Conservation (phyloP, 129 eudicot genomes). For the Arctium minus region DNA sequence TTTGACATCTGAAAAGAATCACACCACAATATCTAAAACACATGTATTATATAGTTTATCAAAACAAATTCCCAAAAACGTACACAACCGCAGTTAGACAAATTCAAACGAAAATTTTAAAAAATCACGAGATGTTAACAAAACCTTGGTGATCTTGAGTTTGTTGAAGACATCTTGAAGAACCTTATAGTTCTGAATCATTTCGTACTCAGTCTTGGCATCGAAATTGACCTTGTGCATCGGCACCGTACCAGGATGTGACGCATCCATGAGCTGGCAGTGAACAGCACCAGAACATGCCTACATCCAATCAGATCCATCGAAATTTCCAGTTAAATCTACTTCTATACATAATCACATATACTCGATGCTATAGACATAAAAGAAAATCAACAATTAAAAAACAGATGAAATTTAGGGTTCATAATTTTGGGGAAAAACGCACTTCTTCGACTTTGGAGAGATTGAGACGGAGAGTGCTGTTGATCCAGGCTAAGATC, state of each 20-base stretch:
- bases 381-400: neutral
- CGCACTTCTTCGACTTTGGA: slow-evolving; percentile 70
- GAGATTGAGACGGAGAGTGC: slow-evolving; percentile 65
- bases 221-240: slow-evolving; percentile 86
- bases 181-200: slow-evolving; percentile 77
- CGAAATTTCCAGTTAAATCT: neutral
- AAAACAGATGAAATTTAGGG: neutral
- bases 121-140: slow-evolving; percentile 28
- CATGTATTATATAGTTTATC: neutral
- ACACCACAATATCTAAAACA: neutral
- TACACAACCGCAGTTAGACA: neutral
- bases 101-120: neutral
- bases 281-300: slow-evolving; percentile 75
- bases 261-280: slow-evolving; percentile 74
- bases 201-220: slow-evolving; percentile 70
- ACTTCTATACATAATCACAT: neutral
- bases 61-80: neutral
- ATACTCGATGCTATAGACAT: neutral
- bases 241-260: slow-evolving; percentile 71
- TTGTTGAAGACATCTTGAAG: neutral
- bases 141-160: slow-evolving; percentile 48
- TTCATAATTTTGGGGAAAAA: neutral
- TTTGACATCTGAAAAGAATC: neutral
- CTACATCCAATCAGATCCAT: slow-evolving; percentile 32
- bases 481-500: slow-evolving; percentile 64